Evolutionary conservation across 768 basidiomycete genomes (phyloP).

Genomic region (Phylloporus arenicola): DNA sequence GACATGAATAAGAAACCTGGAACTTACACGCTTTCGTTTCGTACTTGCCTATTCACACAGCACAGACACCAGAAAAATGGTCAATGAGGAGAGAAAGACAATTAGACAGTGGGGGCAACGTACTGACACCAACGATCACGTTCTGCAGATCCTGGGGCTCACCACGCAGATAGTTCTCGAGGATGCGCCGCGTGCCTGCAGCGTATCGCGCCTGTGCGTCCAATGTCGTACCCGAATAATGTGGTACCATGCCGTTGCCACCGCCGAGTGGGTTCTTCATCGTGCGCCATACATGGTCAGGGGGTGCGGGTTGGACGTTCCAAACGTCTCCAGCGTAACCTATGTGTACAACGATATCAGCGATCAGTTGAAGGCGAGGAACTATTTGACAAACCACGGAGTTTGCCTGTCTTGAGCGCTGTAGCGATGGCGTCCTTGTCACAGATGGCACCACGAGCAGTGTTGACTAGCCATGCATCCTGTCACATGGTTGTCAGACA

Average conservation of each 20-base stretch:
- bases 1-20: neutral
- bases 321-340: conserved; percentile 59
- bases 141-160: conserved; percentile 71
- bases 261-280: conserved; percentile 75
- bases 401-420: conserved; percentile 70
- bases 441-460: conserved; percentile 85
- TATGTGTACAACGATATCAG: neutral
- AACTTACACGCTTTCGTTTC: conserved; percentile 39
- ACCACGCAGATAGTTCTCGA: conserved; percentile 61
- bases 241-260: conserved; percentile 85
- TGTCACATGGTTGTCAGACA: conserved; percentile 26
- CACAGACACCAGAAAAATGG: neutral
- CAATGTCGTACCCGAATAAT: conserved; percentile 82
- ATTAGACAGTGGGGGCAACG: neutral
- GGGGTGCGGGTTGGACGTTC: conserved; percentile 82
- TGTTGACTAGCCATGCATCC: conserved; percentile 91
- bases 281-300: conserved; percentile 79
- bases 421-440: conserved; percentile 73
- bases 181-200: conserved; percentile 58
- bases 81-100: neutral
- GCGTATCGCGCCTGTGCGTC: conserved; percentile 88
- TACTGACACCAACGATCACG: conserved; percentile 66
- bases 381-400: conserved; percentile 40
- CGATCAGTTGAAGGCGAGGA: neutral
- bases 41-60: conserved; percentile 34